Percentiles rank a stretch among this genome's conserved stretches.
Conservation (phyloP, 305 asterid species). For the Fraxinus velutina region DNA sequence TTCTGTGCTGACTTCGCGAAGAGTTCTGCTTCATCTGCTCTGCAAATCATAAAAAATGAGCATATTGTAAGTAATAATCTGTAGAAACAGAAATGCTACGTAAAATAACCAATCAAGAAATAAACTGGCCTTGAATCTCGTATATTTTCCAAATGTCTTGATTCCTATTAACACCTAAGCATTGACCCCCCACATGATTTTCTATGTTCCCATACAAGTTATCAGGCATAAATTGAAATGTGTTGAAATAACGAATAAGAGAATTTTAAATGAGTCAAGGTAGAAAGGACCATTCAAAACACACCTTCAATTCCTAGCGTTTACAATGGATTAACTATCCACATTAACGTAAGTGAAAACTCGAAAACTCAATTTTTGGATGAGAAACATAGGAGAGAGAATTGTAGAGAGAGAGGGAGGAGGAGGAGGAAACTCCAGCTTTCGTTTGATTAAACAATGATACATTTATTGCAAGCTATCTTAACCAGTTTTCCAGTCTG, state of each 20-base stretch:
- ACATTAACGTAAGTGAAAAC: not conserved
- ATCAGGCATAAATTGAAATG: not conserved
- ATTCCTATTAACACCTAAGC: not conserved
- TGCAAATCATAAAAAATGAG: conserved; percentile 27
- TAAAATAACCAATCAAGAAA: not conserved
- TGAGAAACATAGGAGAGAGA: not conserved
- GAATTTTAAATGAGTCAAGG: not conserved
- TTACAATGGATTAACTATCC: not conserved
- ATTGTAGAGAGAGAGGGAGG: not conserved
- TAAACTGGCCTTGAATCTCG: not conserved
- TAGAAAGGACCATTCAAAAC: not conserved
- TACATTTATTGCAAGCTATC: not conserved
- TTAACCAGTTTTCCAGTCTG: not conserved
- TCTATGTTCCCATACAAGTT: not conserved
- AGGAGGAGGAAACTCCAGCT: not conserved
- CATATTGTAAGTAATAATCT: not conserved
- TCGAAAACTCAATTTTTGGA: not conserved
- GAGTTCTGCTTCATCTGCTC: conserved; percentile 82
- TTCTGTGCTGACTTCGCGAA: conserved; percentile 77
- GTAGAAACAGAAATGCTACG: not conserved
- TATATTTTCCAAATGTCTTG: not conserved
- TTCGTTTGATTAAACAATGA: not conserved
- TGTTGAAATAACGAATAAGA: not conserved
- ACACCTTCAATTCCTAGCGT: not conserved
- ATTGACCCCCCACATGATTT: not conserved